Conservation (phyloP, 1,284 basidiomycete genomes). For the Rhodotorula sp. region DNA sequence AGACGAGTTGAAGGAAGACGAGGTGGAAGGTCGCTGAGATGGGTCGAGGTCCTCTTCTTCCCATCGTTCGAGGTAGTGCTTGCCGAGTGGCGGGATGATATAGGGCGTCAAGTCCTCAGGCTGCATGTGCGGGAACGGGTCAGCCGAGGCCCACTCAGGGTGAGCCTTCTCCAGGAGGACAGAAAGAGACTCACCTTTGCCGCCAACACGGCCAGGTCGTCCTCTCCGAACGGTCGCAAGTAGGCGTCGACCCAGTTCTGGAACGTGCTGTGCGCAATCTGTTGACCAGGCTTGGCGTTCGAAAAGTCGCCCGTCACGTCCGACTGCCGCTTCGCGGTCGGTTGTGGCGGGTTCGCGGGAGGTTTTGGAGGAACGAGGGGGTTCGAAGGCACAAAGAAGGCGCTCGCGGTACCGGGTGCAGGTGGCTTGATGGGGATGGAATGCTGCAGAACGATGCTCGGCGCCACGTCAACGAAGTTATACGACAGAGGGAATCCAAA, state of each 20-base stretch:
- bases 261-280: conserved; percentile 62
- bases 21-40: conserved; percentile 46
- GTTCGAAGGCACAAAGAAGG: conserved; percentile 52
- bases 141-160: neutral
- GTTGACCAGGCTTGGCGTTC: conserved; percentile 69
- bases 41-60: conserved; percentile 76
- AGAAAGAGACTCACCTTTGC: conserved; percentile 58
- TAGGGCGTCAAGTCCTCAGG: conserved; percentile 81
- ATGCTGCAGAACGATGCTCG: conserved; percentile 22
- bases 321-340: conserved; percentile 73
- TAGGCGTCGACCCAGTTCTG: conserved; percentile 82
- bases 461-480: conserved; percentile 49
- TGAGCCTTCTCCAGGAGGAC: neutral
- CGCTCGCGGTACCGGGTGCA: conserved; percentile 42
- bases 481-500: neutral
- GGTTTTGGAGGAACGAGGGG: conserved; percentile 55
- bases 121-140: conserved; percentile 30
- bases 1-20: conserved; percentile 56
- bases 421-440: conserved; percentile 49
- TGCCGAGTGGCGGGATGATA: conserved; percentile 79
- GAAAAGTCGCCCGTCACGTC: conserved; percentile 85
- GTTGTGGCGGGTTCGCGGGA: conserved; percentile 58
- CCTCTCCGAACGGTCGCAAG: conserved; percentile 78
- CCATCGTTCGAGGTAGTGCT: conserved; percentile 87
- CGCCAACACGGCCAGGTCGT: conserved; percentile 84